Evolutionary conservation across 176 grass and related monocot species (phyloP).

Genomic region (Oryza meridionalis): DNA sequence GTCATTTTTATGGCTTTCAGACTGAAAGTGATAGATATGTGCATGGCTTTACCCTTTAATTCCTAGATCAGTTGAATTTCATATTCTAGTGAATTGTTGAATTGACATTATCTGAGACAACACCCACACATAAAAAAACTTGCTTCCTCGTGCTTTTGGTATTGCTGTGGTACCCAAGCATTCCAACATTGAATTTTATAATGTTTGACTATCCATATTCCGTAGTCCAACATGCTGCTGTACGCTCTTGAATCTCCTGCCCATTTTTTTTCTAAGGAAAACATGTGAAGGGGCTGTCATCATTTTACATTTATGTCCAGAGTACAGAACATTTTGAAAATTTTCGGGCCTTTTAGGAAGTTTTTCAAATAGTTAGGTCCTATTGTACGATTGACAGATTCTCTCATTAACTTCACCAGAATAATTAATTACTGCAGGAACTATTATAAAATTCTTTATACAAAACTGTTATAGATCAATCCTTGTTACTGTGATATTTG

Average conservation of each 20-base stretch:
- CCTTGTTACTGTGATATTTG: conserved; percentile 3
- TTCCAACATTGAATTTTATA: background rate
- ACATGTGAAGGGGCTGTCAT: background rate
- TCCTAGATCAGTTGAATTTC: background rate
- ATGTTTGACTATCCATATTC: background rate
- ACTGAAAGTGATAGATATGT: background rate
- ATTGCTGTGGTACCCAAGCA: background rate
- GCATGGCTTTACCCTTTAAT: background rate
- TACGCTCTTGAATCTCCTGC: too few relatives aligned
- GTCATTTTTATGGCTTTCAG: conserved; percentile 15
- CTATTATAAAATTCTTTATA: background rate
- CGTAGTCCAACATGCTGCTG: too few relatives aligned
- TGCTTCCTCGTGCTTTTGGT: background rate
- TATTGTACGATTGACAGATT: background rate
- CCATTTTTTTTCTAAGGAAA: too few relatives aligned
- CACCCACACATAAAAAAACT: background rate
- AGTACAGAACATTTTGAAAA: background rate
- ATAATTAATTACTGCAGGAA: background rate
- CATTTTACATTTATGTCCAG: background rate
- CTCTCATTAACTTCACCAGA: background rate
- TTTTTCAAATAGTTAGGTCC: background rate
- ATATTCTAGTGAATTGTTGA: conserved; percentile 4
- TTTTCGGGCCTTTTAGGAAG: background rate
- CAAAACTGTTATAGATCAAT: background rate
- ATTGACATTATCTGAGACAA: background rate